Base-by-base conservation (phyloP, 208 protist species). In the Herpetomonas samuelpessoai region DNA sequence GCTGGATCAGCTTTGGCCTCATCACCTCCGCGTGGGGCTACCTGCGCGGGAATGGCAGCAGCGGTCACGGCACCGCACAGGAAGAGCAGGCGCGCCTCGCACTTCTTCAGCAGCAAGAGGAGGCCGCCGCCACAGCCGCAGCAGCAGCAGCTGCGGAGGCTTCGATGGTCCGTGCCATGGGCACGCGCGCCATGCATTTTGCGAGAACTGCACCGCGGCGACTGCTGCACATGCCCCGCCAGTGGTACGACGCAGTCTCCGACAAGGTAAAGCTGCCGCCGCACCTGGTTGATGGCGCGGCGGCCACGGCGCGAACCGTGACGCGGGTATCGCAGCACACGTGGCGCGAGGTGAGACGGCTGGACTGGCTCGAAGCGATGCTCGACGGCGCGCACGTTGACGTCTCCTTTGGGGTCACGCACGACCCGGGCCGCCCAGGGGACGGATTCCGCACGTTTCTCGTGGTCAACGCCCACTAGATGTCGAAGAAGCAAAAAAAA, bases 351-450 rank as follows among this genome's bases (percentile, higher is more conserved):
- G 29, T 62, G 10, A 24, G 41, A n/a, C 63, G 68, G 22, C 28
- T 74, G 24, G 63, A 62, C 28, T 81, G 71, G 67, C 44, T 81
- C 16, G 65, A 77, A 30, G 27, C 53, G 31, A 22, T 70, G 49
- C 54, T 85, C 19, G 46, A 65, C 12, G 65, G 62, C 25, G 72
- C 79, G 22, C 65, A 71, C 35, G 63, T 88, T 60, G 81, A 88
- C 44, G 59, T 92, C 22, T 81, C 79, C 16, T 46, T 78, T 28
- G 85, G 85, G 25, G 41, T 86, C 24, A 68, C 68, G 18, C 27
- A 57, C 56, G 14, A 39, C 26, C 51, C 46, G 49, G 45, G n/a
- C 22, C 28, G 58, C 41, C 16, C 54, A 73, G 38, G 28, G 24
- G 71, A 72, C 63, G 62, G 70, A 19, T 62, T 57, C 46, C 6